phyloP scores from a whole-genome alignment of 1,284 basidiomycete genomes.

The Peniophora sp. region DNA sequence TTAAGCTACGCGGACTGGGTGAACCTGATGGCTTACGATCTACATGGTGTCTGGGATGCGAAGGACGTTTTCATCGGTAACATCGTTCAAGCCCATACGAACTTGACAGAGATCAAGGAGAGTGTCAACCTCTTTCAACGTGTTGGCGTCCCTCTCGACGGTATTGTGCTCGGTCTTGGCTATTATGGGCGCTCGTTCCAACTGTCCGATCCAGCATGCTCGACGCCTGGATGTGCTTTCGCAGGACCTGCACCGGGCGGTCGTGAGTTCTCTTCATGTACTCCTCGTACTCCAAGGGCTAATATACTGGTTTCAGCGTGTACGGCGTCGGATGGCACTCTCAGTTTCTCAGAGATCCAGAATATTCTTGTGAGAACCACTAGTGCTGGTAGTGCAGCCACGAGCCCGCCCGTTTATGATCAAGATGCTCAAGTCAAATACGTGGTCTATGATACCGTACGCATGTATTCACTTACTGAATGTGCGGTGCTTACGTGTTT shows the following conservation, averaged over 20 bases:
- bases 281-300: too few species aligned
- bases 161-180: constrained; percentile 9
- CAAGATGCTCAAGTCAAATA: constrained; percentile 7
- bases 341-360: constrained; percentile 9
- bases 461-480: background rate
- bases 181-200: constrained; percentile 12
- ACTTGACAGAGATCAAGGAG: constrained; percentile 15
- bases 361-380: background rate
- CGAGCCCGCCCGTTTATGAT: constrained; percentile 4
- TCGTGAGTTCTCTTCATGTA: too few species aligned
- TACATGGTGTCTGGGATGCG: constrained; percentile 16
- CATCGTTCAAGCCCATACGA: constrained; percentile 11
- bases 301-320: constrained; percentile 4
- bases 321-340: constrained; percentile 7
- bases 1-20: constrained; percentile 16
- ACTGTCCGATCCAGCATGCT: constrained; percentile 3
- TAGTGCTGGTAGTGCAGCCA: background rate
- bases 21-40: constrained; percentile 16
- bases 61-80: constrained; percentile 3
- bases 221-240: constrained; percentile 7
- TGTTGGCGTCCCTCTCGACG: constrained; percentile 4
- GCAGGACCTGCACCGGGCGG: background rate
- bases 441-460: constrained; percentile 3
- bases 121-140: constrained; percentile 9
- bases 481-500: background rate